Percentiles rank a stretch among this genome's conserved stretches.
These are phyloP conservation scores for Capniomyces stellatus DNA, from an alignment of 371 early-diverging fungal genomes.

Conservation along the genomic window DNA sequence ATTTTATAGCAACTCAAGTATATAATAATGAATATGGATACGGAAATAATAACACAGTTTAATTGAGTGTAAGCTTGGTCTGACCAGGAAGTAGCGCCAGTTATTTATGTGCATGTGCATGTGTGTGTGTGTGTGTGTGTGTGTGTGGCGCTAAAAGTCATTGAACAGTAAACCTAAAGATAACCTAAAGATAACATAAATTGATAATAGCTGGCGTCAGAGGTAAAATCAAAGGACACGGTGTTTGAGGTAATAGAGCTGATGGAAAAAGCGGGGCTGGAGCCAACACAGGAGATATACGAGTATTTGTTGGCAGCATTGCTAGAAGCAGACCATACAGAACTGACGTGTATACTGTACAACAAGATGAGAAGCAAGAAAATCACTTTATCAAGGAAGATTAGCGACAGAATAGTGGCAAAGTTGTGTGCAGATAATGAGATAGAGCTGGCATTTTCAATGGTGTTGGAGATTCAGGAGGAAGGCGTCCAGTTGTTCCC, in stretches of 20 bases:
- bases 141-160: too few species aligned
- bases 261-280: neutral
- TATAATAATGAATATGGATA: too few species aligned
- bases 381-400: neutral
- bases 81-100: too few species aligned
- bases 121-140: too few species aligned
- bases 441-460: slow-evolving; percentile 6
- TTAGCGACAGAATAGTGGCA: neutral
- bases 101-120: too few species aligned
- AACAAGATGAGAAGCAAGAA: neutral
- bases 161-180: too few species aligned
- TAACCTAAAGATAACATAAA: too few species aligned
- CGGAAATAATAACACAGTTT: too few species aligned
- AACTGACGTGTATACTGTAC: neutral
- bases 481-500: slow-evolving; percentile 1
- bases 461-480: slow-evolving; percentile 2
- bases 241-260: neutral
- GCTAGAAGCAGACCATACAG: neutral
- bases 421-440: slow-evolving; percentile 11
- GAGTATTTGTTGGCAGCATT: neutral
- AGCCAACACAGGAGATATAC: neutral
- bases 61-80: too few species aligned
- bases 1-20: too few species aligned
- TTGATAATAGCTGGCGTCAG: neutral
- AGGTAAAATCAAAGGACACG: neutral